Percentiles rank a stretch among this genome's conserved stretches.
Conservation (phyloP, 2,329 filamentous ascomycete genomes). For the Bipolaris bicolor region DNA sequence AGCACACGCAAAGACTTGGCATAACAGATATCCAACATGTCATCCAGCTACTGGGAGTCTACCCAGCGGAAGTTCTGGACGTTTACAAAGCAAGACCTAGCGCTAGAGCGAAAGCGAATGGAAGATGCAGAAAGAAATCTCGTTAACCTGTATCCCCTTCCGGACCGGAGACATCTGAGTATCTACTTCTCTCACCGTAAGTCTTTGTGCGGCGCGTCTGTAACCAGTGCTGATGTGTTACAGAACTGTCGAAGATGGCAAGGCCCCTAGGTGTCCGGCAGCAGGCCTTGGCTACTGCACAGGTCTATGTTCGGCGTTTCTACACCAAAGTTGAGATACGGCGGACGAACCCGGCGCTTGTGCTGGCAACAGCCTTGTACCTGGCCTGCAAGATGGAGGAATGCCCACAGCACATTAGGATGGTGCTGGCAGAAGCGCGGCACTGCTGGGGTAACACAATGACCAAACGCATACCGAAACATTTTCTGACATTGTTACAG, state of each 20-base stretch:
- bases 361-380: conserved; percentile 92
- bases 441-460: conserved; percentile 59
- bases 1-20: neutral
- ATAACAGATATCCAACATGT: conserved; percentile 63
- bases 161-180: conserved; percentile 79
- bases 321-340: conserved; percentile 91
- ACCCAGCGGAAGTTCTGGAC: conserved; percentile 91
- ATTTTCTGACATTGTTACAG: conserved; percentile 25
- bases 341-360: conserved; percentile 89
- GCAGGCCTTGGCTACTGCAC: conserved; percentile 90
- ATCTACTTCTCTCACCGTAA: conserved; percentile 92
- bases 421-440: conserved; percentile 85
- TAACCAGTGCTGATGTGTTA: neutral
- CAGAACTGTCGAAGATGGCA: conserved; percentile 78
- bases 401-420: conserved; percentile 91
- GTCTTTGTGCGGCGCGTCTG: conserved; percentile 38
- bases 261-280: conserved; percentile 86
- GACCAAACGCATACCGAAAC: neutral
- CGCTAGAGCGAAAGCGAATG: conserved; percentile 74
- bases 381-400: conserved; percentile 98
- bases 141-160: conserved; percentile 79
- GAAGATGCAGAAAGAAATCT: conserved; percentile 77
- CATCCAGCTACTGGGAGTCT: conserved; percentile 95
- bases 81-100: conserved; percentile 82
- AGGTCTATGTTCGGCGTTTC: conserved; percentile 93